Evolutionary conservation across 768 basidiomycete species (phyloP).

Genomic region (Termitomyces sp.): DNA sequence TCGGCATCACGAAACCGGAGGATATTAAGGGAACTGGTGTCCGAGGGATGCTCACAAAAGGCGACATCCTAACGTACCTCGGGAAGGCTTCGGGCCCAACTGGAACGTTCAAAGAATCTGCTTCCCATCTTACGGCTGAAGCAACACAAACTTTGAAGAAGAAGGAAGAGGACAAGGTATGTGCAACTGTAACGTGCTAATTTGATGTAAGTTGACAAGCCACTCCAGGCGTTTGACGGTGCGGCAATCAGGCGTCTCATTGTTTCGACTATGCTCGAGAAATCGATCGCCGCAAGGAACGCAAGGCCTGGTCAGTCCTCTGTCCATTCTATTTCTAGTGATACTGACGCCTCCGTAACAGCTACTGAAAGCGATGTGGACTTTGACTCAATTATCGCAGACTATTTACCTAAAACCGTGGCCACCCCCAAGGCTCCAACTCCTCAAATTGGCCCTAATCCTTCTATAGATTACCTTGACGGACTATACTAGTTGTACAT

Average conservation of each 20-base stretch:
- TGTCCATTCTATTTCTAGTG: not conserved
- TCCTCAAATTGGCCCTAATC: constrained; percentile 14
- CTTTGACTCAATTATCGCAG: constrained; percentile 72
- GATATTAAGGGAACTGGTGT: constrained; percentile 85
- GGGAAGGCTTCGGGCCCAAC: constrained; percentile 77
- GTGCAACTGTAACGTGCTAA: not conserved
- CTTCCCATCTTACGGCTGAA: constrained; percentile 24
- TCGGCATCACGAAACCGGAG: constrained; percentile 53
- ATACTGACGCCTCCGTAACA: constrained; percentile 18
- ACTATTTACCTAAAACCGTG: constrained; percentile 49
- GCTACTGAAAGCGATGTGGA: constrained; percentile 38
- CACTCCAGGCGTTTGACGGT: constrained; percentile 52
- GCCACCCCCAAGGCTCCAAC: constrained; percentile 17
- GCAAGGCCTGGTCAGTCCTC: constrained; percentile 33
- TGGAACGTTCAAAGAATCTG: constrained; percentile 63
- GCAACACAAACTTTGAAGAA: constrained; percentile 31
- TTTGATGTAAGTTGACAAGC: not conserved
- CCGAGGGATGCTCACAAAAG: constrained; percentile 93
- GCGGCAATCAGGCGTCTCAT: constrained; percentile 61
- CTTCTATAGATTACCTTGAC: constrained; percentile 32
- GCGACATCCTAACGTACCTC: constrained; percentile 83
- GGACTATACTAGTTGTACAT: constrained; percentile 31
- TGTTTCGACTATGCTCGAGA: constrained; percentile 52
- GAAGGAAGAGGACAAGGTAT: constrained; percentile 26
- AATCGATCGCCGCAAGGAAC: constrained; percentile 45